Evolutionary conservation across 352 stramenopile genomes (phyloP), one percentile per base, ranked within the genome.

Genomic region (Phytophthora lateralis): DNA sequence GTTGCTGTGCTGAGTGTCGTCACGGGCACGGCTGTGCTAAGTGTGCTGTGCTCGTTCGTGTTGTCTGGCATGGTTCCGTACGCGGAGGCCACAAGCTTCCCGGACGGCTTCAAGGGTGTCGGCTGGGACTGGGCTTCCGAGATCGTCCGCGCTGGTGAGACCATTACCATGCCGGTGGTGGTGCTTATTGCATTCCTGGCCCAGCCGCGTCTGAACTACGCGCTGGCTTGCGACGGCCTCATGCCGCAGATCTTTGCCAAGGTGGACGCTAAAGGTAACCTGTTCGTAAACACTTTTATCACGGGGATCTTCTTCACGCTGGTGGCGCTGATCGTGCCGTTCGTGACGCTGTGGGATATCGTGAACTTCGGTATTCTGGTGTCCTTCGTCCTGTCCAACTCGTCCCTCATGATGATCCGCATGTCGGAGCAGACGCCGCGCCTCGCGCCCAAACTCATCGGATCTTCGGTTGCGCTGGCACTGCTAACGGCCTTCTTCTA

Each of bases 111-210:
- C 27, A 18, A 60, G 9, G 48, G 51, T 43, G 65, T 66, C 14
- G 61, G 63, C 12, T 64, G 55, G 65, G 26, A 64, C 38, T 72
- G 64, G 65, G 60, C 56, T 51, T 57, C 60, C 37, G 34, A 64
- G 30, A 69, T 76, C 14, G 63, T 69, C 12, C 68, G 68, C 27
- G 68, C 68, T 57, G 69, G 69, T 58, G 65, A 78, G 57, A 53
- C 50, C 6, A 53, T 94, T 5, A 97, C 89, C 12, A 86, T 98
- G 55, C 91, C 90, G 0, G 74, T 98, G 12, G 91, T 97, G 26
- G 91, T 97, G 27, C 71, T 98, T 14, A 82, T 97, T 29, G 88
- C 80, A 38, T 87, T 97, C 53, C 65, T 97, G 39, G 88, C 91
- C 34, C 92, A 97, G 49, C 91, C 89, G n/a, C 78, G 89, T 35